Percentiles rank a stretch among this genome's conserved stretches.
These are phyloP conservation scores for Rhynchosporium graminicola DNA, from an alignment of 2,329 filamentous ascomycete genomes.

Conservation along the genomic window DNA sequence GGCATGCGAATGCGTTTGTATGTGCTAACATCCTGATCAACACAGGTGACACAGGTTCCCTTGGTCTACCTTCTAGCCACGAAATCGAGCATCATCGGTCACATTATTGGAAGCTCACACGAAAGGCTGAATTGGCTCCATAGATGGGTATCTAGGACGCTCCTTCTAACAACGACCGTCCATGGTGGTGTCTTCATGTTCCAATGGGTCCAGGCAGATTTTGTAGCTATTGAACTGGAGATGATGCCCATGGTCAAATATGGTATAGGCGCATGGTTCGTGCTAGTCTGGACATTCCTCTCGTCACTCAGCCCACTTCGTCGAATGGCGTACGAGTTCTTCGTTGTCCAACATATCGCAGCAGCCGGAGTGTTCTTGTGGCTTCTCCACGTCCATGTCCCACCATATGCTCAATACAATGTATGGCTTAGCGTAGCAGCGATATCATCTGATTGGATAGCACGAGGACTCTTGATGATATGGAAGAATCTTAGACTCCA, in stretches of 20 bases:
- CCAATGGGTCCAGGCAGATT: conserved; percentile 61
- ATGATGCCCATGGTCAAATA: conserved; percentile 67
- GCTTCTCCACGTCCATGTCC: conserved; percentile 64
- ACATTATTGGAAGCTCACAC: conserved; percentile 63
- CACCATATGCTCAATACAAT: conserved; percentile 58
- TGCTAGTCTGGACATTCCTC: conserved; percentile 66
- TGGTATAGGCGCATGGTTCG: conserved; percentile 65
- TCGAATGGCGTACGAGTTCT: conserved; percentile 68
- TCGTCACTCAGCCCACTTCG: conserved; percentile 65
- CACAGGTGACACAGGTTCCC: conserved; percentile 58
- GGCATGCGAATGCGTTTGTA: no score
- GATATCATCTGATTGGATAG: conserved; percentile 62
- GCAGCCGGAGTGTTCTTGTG: conserved; percentile 63
- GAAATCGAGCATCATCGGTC: conserved; percentile 60
- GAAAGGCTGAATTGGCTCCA: conserved; percentile 74
- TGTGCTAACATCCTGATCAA: no score
- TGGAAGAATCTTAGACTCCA: conserved; percentile 55
- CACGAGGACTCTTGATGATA: conserved; percentile 45
- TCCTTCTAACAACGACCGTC: conserved; percentile 67
- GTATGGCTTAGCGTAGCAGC: conserved; percentile 67
- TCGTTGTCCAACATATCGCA: conserved; percentile 66
- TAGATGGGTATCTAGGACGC: conserved; percentile 69
- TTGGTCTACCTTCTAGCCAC: conserved; percentile 63
- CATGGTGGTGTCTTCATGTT: conserved; percentile 71
- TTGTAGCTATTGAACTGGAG: conserved; percentile 58